Base-by-base conservation (phyloP, 2,329 filamentous ascomycete genomes). In the Colletotrichum sidae region DNA sequence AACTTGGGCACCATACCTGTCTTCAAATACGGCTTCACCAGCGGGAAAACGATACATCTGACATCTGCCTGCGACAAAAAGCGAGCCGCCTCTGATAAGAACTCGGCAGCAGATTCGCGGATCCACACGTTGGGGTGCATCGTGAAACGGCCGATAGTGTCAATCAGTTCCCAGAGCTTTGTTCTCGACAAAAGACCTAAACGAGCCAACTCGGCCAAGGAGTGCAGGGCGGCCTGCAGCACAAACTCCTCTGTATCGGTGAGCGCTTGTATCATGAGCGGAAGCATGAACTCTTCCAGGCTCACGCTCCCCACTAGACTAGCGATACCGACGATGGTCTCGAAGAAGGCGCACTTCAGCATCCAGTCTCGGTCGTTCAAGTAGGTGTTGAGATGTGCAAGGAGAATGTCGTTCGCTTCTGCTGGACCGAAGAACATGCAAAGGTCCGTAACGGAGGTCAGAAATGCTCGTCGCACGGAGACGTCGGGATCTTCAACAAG, bases 111-210 rank as follows among this genome's bases (percentile, higher is more conserved):
- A 9, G 95, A 92, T 78, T 98, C 95, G 42, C 95, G 88, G 57
- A 99, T 94, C 95, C 96, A 99, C 8, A 93, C 82, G 71, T 97
- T 98, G 0, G 96, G 96, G 74, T 99, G 96, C 83, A 97, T 90
- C 11, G 94, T 90, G 72, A 98, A 97, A 4, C 94, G 88, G 7
- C 87, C 90, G 12, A 95, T 88, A 44, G 95, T 89, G 67, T 96
- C 91, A 25, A 97, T 88, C 44, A 99, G 82, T 74, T 97, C 94
- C 90, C 94, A 97, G 1, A 90, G 90, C 65, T 92, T 95, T 6
- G 90, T 85, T 72, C 93, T 88, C 55, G 96, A 95, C 51, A 99
- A 88, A 0, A 99, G 82, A 0, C 96, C 96, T 17, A 99, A 83
- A 58, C 92, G 90, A 8, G 95, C 94, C 81, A 99, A 92, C 65